phyloP scores from a whole-genome alignment of 345 rosid genomes.

The Murraya koenigii region DNA sequence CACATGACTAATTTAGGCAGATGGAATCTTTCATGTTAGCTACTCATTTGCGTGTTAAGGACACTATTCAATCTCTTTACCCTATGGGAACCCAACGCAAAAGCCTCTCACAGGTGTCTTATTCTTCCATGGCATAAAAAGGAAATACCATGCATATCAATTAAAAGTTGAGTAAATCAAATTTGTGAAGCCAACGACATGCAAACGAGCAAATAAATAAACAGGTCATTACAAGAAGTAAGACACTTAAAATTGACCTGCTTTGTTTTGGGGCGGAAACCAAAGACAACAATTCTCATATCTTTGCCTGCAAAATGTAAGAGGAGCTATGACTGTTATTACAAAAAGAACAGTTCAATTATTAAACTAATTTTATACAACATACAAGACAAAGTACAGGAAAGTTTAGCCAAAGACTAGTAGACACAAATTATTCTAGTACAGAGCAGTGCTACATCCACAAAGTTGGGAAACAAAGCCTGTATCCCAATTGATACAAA shows the following conservation, averaged over 20 bases:
- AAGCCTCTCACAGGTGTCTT: not conserved
- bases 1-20: not conserved
- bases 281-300: conserved; percentile 91
- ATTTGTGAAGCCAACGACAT: not conserved
- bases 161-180: not conserved
- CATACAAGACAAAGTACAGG: not conserved
- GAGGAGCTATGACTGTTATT: not conserved
- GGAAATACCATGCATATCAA: not conserved
- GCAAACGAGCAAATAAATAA: not conserved
- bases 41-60: not conserved
- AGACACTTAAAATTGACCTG: conserved; percentile 49
- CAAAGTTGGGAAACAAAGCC: not conserved
- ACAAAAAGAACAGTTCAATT: conserved; percentile 2
- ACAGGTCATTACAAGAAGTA: not conserved
- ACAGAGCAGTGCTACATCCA: not conserved
- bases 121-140: not conserved
- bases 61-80: not conserved
- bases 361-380: conserved; percentile 6
- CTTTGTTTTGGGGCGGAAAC: conserved; percentile 84
- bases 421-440: not conserved
- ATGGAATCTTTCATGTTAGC: not conserved
- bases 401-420: not conserved
- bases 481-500: not conserved
- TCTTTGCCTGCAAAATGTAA: conserved; percentile 73
- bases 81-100: not conserved